Evolutionary conservation across 169 alveolate species (phyloP), one percentile per base, ranked within the genome.

Genomic region (Plasmodium coatneyi): DNA sequence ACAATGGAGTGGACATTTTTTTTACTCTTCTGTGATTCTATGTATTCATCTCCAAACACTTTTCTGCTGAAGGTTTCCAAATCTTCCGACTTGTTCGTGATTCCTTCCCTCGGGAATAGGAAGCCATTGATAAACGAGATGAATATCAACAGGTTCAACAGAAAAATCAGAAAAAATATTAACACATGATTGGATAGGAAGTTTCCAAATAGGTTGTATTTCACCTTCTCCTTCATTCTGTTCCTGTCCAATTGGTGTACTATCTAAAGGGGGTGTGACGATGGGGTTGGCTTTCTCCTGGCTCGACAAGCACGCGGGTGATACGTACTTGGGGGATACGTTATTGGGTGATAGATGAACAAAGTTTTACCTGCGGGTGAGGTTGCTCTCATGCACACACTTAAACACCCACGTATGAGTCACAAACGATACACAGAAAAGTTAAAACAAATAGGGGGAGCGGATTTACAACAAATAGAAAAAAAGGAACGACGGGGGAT

Each of bases 1-100:
- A 87, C 25, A 56, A 87, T 87, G 32, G 93, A 87, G 30, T 72
- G 74, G 2, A 41, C 49, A 87, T 87, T 36, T 72, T 87, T 87
- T 36, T 87, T 74, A 16, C 32, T 49, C 71, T 87, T 87, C 54
- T 41, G 34, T 12, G 49, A 36, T 79, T 87, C 93, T 87, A 87
- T 66, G 71, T 87, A 87, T 25, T 79, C 93, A 76, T 87, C 82
- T 16, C 93, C 93, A 60, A 87, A 87, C 34, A 87, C 93, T 5
- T 87, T 87, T 30, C 76, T 87, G 71, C 90, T 78, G 28, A 87
- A 87, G 10, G 52, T 34, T 43, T 87, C 93, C 34, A 87, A 79
- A 41, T 66, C 49, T 30, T 87, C 93, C 25, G 93, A 87, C 34
- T 79, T 87, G 66, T 87, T 80, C 19, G 52, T 41, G 43, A 87